A percentile compares a stretch with the other conserved stretches of the same genome.
Conservation (phyloP, 768 basidiomycete genomes). For the Pulveroboletus sp. region DNA sequence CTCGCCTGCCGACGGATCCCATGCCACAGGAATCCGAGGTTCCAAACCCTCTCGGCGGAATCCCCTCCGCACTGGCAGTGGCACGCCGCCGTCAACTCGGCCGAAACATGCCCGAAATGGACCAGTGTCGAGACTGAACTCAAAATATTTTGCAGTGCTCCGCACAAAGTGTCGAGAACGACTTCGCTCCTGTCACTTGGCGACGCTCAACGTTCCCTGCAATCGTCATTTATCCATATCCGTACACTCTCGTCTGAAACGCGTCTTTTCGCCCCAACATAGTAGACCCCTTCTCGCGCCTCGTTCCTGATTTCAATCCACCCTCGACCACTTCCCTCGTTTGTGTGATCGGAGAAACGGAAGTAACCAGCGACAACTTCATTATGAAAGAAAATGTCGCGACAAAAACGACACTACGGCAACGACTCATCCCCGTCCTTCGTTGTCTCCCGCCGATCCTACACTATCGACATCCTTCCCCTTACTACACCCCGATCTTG, state of each 20-base stretch:
- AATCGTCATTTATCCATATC: slow-evolving; percentile 17
- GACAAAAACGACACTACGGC: slow-evolving; percentile 1
- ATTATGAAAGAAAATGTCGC: slow-evolving; percentile 7
- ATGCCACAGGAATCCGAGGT: slow-evolving; percentile 12
- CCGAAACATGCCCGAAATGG: too few relatives aligned
- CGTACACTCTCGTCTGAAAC: slow-evolving; percentile 1
- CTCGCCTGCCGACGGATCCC: slow-evolving; percentile 11
- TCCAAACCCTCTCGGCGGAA: slow-evolving; percentile 6
- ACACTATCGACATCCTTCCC: background rate
- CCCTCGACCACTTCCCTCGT: background rate
- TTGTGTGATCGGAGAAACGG: slow-evolving; percentile 19
- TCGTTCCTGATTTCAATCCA: slow-evolving; percentile 17
- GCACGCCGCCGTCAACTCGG: background rate
- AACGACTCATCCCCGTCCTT: background rate
- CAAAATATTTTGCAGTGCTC: too few relatives aligned
- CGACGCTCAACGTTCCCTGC: slow-evolving; percentile 7
- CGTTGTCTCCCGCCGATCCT: background rate
- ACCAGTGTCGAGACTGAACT: too few relatives aligned
- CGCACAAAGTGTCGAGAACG: background rate
- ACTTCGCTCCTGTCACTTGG: background rate
- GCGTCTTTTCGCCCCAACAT: background rate
- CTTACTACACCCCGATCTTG: background rate
- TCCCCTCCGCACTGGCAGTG: too few relatives aligned
- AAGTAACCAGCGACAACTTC: slow-evolving; percentile 14
- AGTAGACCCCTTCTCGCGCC: background rate